Base-by-base conservation (phyloP, 306 rosid genomes). In the Clitoria ternatea region DNA sequence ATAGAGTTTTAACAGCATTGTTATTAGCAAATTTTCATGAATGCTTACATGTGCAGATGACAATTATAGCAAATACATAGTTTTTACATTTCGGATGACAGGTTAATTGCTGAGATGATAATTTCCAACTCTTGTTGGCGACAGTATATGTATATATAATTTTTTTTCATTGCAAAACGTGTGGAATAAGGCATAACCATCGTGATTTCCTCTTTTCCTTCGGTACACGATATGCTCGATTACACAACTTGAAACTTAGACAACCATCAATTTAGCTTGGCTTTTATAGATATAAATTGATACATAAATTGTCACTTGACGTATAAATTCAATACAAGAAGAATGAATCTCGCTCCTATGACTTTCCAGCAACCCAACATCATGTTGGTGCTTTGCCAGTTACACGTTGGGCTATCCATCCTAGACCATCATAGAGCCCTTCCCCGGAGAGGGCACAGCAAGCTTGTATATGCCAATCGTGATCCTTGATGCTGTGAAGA, bases 381-480 rank as follows among this genome's bases (percentile, higher is more conserved):
- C 80, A 90, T 54, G 81, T 74, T 1, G 90, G 65, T 6, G 90
- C 83, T 75, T 92, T 92, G 47, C 97, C 96, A 0, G 93, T 82
- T 22, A 90, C 97, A 10, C 61, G 89, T 70, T 77, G 81, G 30
- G 98, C 98, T 36, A 92, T 81, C 98, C 98, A 92, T 24, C 98
- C 97, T 2, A 92, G 88, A 61, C 98, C 98, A 4, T 92, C 96
- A 17, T 92, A 86, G 43, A 92, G 73, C 15, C 98, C 98, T 5
- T 90, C 98, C 6, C 97, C 98, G 0, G 96, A 83, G 82, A 92
- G 91, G 80, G 98, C 98, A 63, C 83, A 80, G 77, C 97, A 92
- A 59, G 98, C 98, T 79, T 92, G 98, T 65, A 92, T 92, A 78
- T 92, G 98, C 97, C 98, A 92, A 78, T 92, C 98, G 37, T 92